Base-by-base conservation (phyloP, 495 filamentous ascomycete species). In the Annulohypoxylon moriforme region DNA sequence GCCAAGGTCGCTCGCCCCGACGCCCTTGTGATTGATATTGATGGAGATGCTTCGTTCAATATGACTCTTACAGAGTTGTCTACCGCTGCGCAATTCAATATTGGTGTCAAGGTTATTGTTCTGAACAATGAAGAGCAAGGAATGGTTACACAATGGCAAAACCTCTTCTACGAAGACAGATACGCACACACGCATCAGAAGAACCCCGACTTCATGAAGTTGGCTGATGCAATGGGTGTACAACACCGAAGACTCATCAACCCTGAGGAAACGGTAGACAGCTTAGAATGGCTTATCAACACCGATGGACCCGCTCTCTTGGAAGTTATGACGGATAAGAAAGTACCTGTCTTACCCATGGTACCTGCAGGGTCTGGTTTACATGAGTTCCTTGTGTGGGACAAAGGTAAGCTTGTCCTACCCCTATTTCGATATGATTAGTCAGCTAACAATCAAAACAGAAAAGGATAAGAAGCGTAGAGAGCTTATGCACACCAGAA, bases 291-390 rank as follows among this genome's bases (percentile, higher is more conserved):
- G 93, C 86, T 98, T 79, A 90, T 99, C 68, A 88, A 94, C 60
- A 88, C 86, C 25, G 91, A 94, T 33, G 93, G 92, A 27, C 92
- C 93, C 46, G 90, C 92, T 25, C 84, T 96, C 69, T 83, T 93
- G 20, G 85, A 88, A 69, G 84, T 88, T 24, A 81, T 88, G 11
- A 87, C 86, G 5, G 85, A 88, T 68, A 94, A 97, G 86, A 97
- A 98, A 88, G 93, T 98, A n/a, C 94, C 96, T 47, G 96, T 99
- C 14, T 83, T 99, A 58, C 96, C 96, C 18, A 98, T 98, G 96
- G 96, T 99, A 53, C 94, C 94, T 22, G 89, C 86, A 31, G 96
- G 96, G 31, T 89, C 85, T 65, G 96, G 85, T 65, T 85, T 99
- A 71, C 93, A 98, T 77, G 96, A 99, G 81, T 97, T 98, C 83